Percentiles rank a stretch among this genome's conserved stretches.
Conservation (phyloP, 805 yeast genomes). For the Saturnispora halmiae region DNA sequence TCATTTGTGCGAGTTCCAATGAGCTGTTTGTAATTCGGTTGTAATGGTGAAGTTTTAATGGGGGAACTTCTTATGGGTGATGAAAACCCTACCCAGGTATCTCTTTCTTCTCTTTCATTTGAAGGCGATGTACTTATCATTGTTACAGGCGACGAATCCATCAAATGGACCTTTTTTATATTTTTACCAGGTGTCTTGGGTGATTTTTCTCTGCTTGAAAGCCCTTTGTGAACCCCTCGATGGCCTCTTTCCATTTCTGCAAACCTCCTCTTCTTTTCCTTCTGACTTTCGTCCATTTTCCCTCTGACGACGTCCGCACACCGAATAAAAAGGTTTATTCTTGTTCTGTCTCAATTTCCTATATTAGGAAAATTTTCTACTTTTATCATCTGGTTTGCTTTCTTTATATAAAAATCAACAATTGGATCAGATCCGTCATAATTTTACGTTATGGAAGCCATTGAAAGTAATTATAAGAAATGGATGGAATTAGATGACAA, state of each 20-base stretch:
- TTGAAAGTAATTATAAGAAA: background rate
- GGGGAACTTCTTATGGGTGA: constrained; percentile 19
- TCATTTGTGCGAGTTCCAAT: constrained; percentile 4
- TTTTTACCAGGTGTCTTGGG: too few relatives aligned
- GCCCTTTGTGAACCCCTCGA: too few relatives aligned
- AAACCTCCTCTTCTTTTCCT: too few relatives aligned
- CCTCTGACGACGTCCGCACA: too few relatives aligned
- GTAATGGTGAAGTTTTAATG: constrained; percentile 24
- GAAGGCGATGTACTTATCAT: background rate
- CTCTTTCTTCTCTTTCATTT: background rate
- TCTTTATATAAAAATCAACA: background rate
- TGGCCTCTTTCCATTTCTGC: too few relatives aligned
- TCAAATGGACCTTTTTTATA: too few relatives aligned
- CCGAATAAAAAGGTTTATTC: too few relatives aligned
- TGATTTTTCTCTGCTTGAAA: too few relatives aligned
- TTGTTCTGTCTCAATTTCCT: too few relatives aligned
- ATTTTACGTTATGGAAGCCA: constrained; percentile 1
- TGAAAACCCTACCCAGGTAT: background rate
- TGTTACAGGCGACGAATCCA: too few relatives aligned
- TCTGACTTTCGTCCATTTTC: too few relatives aligned
- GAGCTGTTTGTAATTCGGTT: background rate
- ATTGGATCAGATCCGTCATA: background rate
- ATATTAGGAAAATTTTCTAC: too few relatives aligned
- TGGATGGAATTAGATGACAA: constrained; percentile 4
- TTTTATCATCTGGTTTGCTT: background rate